Evolutionary conservation across 140 eudicot species (phyloP).

Genomic region (Anethum foeniculum): DNA sequence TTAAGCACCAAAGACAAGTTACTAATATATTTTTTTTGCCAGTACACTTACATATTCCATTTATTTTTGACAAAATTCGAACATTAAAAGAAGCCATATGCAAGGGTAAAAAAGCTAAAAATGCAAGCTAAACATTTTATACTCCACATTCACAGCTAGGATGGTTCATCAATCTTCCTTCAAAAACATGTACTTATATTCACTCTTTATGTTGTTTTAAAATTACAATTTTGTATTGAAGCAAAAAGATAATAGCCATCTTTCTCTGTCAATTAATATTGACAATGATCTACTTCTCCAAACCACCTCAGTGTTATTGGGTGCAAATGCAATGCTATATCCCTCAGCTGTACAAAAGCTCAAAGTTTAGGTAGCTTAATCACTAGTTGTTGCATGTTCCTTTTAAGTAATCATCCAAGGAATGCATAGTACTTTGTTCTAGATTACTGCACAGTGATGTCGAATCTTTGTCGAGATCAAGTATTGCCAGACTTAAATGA

Average conservation of each 20-base stretch:
- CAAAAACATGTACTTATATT: background rate
- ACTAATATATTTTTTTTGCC: too few relatives aligned
- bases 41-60: too few relatives aligned
- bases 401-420: constrained; percentile 58
- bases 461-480: constrained; percentile 53
- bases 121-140: too few relatives aligned
- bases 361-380: constrained; percentile 34
- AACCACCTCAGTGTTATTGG: background rate
- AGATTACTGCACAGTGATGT: constrained; percentile 47
- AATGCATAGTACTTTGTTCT: constrained; percentile 40
- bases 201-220: background rate
- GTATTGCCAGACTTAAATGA: constrained; percentile 67
- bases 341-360: background rate
- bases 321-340: background rate
- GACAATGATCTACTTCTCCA: background rate
- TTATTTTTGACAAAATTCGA: too few relatives aligned
- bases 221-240: background rate
- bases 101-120: too few relatives aligned
- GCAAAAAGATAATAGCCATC: background rate
- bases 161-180: background rate
- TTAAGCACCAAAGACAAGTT: too few relatives aligned
- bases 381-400: constrained; percentile 61
- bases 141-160: too few relatives aligned
- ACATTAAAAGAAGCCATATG: too few relatives aligned
- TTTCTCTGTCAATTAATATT: background rate